Base-by-base conservation (phyloP, 2,329 filamentous ascomycete genomes). In the Colletotrichum sp. region DNA sequence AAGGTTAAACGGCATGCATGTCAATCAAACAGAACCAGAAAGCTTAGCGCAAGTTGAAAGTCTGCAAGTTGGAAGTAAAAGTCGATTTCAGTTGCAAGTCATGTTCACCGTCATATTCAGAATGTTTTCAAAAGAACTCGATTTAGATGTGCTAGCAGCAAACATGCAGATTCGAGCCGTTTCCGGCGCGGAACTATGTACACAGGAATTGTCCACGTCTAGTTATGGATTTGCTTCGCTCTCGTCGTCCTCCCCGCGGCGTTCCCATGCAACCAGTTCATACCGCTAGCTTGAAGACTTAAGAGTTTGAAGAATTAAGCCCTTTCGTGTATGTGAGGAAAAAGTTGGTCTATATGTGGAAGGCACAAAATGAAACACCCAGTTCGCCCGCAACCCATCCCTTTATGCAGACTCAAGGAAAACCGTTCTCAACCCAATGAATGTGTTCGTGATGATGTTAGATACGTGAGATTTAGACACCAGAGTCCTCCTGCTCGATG, bases 401-500 rank as follows among this genome's bases (percentile, higher is more conserved):
- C 24, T 49, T 30, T 34, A 12, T 28, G 36, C 34, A 69, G 64
- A 69, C 71, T 62, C 55, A 55, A 73, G 26, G 55, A 73, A 65
- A 64, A 16, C 15, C 32, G 21, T 16, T 28, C 21, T 28, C n/a
- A 18, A 30, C 21, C 57, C 36, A 60, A 63, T 7, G 12, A 9
- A 8, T 21, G 55, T 28, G 26, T 24, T 64, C 60, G 60, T 64
- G 16, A 36, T 36, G 32, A 26, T 30, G 36, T 10, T 15, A 7
- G 28, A 34, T 49, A 39, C 21, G 15, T 52, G 64, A 28, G 15
- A 28, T 13, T 76, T 34, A 80, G 18, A 80, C 69, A 30, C 79
- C 79, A 60, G 79, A 80, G 68, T 80, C 79, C 30, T 78, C 72
- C 71, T 79, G 79, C 69, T 76, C 63, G 21, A 79, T n/a, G 18